phyloP scores from a whole-genome alignment of 139 green algal species.

The Chlamydomonas schloesseri region DNA sequence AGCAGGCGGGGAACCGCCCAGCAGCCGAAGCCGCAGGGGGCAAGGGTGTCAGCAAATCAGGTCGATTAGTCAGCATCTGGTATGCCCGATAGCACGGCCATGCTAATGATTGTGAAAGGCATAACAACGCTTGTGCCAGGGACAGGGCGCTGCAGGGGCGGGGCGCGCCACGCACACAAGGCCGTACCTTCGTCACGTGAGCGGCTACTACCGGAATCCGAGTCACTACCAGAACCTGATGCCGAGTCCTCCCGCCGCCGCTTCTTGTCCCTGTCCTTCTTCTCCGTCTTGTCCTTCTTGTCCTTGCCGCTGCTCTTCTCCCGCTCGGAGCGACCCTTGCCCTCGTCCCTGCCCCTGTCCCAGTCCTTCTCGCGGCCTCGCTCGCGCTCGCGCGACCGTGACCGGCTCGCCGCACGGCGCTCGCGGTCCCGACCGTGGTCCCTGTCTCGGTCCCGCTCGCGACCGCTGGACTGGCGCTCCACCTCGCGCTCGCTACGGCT shows the following conservation, averaged over 20 bases:
- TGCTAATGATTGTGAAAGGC: no score
- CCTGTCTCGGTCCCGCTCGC: neutral
- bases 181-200: neutral
- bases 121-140: no score
- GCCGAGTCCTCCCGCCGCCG: neutral
- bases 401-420: no score
- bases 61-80: neutral
- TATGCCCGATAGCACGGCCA: no score
- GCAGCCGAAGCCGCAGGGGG: no score
- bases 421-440: no score
- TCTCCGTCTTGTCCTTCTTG: neutral
- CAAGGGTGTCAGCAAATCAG: neutral
- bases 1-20: neutral
- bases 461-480: neutral
- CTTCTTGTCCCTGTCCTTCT: slow-evolving; percentile 5
- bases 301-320: neutral
- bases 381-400: no score
- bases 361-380: neutral
- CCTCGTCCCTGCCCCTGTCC: neutral
- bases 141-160: neutral
- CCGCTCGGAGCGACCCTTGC: neutral
- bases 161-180: no score
- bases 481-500: neutral
- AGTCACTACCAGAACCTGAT: neutral
- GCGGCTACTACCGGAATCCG: neutral